Conservation (phyloP, 257 asterid species). For the Scutellaria barbata region DNA sequence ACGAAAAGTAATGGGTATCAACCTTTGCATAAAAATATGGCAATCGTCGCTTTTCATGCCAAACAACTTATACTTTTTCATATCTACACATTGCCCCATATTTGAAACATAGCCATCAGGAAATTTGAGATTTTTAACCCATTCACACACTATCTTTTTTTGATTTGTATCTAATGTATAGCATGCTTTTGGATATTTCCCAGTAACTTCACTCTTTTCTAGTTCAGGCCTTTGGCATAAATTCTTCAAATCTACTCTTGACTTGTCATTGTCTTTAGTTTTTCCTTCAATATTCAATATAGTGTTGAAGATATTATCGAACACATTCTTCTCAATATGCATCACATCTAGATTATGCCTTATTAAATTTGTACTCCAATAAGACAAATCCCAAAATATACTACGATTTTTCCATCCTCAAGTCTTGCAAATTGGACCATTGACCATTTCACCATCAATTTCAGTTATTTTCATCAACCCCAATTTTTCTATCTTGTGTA, state of each 20-base stretch:
- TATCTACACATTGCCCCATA: neutral
- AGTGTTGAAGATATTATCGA: neutral
- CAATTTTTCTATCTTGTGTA: neutral
- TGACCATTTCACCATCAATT: neutral
- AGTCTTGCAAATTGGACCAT: neutral
- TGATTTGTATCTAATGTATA: neutral
- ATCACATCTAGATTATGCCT: neutral
- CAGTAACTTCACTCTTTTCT: too few species aligned
- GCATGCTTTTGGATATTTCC: neutral
- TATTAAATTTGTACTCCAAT: neutral
- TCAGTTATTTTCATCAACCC: neutral
- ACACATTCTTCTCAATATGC: conserved; percentile 19
- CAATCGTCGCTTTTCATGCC: conserved; percentile 15
- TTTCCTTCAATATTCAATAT: neutral
- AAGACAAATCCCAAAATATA: neutral
- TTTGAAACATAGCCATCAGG: conserved; percentile 1
- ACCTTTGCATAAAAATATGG: neutral
- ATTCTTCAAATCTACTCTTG: neutral
- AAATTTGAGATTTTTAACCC: neutral
- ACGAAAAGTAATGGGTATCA: neutral
- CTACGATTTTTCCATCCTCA: neutral
- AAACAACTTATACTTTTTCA: neutral
- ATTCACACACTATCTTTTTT: neutral
- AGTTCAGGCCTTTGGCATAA: neutral
- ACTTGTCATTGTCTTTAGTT: neutral